phyloP scores from a whole-genome alignment of 371 early-diverging fungal species.

The Synchytrium microbalum region DNA sequence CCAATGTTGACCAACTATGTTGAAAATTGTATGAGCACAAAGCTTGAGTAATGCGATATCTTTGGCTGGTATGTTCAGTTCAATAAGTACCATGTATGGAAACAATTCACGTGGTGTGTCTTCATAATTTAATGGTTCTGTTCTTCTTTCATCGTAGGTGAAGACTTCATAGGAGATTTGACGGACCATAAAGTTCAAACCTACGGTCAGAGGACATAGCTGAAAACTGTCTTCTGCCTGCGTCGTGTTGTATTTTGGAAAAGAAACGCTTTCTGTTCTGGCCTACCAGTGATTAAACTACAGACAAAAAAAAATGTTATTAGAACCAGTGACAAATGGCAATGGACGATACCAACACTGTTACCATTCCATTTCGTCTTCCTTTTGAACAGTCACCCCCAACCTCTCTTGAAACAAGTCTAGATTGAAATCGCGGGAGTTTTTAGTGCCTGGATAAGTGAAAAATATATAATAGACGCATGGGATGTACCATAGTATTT shows the following conservation, averaged over 20 bases:
- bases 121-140: conserved; percentile 76
- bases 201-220: conserved; percentile 33
- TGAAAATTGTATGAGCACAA: neutral
- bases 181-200: conserved; percentile 84
- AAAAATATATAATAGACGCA: neutral
- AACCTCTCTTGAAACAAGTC: conserved; percentile 56
- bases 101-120: conserved; percentile 56
- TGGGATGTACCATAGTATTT: conserved; percentile 35
- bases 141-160: conserved; percentile 62
- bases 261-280: conserved; percentile 1
- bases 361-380: conserved; percentile 80
- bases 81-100: conserved; percentile 64
- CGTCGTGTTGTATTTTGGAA: neutral
- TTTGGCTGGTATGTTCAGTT: neutral
- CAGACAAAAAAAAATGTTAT: neutral
- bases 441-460: neutral
- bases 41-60: neutral
- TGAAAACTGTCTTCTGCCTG: too few relatives aligned
- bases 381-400: conserved; percentile 63
- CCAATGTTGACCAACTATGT: conserved; percentile 78
- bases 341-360: neutral
- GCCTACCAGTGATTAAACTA: conserved; percentile 59
- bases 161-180: conserved; percentile 95
- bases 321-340: neutral
- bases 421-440: neutral